A percentile compares a stretch with the other conserved stretches of the same genome.
Conservation (phyloP, 495 filamentous ascomycete species). For the Amniculicola lignicola region DNA sequence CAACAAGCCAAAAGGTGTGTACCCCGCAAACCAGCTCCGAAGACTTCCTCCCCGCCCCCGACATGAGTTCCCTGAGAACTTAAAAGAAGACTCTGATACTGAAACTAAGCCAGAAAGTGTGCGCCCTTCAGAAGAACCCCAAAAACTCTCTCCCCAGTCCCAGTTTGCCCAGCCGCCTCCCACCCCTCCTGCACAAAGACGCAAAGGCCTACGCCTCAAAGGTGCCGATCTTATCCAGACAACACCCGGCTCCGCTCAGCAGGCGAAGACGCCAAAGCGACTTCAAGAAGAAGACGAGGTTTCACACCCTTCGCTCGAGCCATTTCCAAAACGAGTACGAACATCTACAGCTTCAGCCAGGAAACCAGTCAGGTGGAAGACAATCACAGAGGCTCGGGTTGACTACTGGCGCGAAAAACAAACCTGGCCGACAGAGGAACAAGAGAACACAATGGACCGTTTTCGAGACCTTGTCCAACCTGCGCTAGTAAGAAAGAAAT, state of each 20-base stretch:
- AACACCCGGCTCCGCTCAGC: constrained; percentile 1
- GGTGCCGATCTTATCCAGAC: too few relatives aligned
- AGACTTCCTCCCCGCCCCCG: background rate
- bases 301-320: constrained; percentile 7
- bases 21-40: background rate
- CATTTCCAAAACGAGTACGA: constrained; percentile 1
- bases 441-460: constrained; percentile 12
- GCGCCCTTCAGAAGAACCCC: too few relatives aligned
- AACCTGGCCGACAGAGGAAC: constrained; percentile 15
- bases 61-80: background rate
- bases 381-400: background rate
- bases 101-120: background rate
- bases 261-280: constrained; percentile 15
- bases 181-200: too few relatives aligned
- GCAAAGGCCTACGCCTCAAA: too few relatives aligned
- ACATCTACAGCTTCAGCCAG: constrained; percentile 3
- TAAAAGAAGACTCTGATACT: background rate
- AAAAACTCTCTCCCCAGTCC: too few relatives aligned
- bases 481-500: constrained; percentile 5
- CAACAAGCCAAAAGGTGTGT: background rate
- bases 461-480: constrained; percentile 3
- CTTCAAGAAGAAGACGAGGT: constrained; percentile 4
- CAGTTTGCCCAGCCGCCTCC: too few relatives aligned
- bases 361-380: too few relatives aligned
- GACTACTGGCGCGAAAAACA: constrained; percentile 3